Percentiles rank a stretch among this genome's conserved stretches.
Conservation (phyloP, 305 asterid species). For the Fraxinus baroniana region DNA sequence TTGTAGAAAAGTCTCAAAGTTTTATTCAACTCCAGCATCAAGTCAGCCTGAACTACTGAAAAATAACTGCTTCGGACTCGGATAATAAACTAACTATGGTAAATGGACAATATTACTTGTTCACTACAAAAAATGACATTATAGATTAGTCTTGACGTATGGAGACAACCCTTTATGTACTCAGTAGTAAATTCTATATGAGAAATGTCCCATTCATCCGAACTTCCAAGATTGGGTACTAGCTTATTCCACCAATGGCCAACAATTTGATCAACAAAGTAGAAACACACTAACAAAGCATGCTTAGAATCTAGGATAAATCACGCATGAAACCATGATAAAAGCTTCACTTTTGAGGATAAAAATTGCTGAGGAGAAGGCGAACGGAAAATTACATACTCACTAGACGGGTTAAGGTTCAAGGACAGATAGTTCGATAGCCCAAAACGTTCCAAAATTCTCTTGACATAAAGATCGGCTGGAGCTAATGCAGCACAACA, state of each 20-base stretch:
- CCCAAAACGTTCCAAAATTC: constrained; percentile 94
- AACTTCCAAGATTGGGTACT: constrained; percentile 8
- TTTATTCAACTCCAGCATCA: background rate
- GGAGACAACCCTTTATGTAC: background rate
- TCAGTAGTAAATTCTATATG: background rate
- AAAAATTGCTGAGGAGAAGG: constrained; percentile 27
- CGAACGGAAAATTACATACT: constrained; percentile 60
- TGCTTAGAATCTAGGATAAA: constrained; percentile 11
- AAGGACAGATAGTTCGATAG: constrained; percentile 68
- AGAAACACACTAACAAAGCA: background rate
- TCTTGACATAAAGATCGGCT: constrained; percentile 71
- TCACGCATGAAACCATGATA: constrained; percentile 7
- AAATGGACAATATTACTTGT: background rate
- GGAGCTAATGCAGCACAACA: constrained; percentile 99
- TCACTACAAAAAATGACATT: background rate
- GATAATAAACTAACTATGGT: background rate
- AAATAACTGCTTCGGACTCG: background rate
- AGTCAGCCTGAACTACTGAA: background rate
- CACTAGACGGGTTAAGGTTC: constrained; percentile 79
- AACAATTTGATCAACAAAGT: constrained; percentile 13
- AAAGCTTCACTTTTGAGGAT: constrained; percentile 1
- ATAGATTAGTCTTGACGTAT: background rate
- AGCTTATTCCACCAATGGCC: background rate
- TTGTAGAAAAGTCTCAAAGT: background rate
- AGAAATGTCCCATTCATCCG: constrained; percentile 1